Base-by-base conservation (phyloP, 2,329 filamentous ascomycete genomes). In the Westerdykella ornata region DNA sequence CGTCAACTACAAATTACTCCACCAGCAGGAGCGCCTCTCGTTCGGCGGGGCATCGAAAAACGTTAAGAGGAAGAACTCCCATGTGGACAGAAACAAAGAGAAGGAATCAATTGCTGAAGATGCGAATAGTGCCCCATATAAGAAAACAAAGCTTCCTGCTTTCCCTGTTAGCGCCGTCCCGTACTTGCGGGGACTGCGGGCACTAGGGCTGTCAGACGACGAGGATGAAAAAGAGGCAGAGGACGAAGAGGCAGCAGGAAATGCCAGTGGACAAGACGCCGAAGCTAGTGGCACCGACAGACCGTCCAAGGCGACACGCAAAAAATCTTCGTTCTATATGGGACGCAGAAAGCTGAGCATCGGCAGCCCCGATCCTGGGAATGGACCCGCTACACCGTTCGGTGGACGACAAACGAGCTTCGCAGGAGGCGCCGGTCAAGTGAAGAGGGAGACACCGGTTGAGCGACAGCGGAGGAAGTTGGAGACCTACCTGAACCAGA, bases 151-250 rank as follows among this genome's bases (percentile, higher is more conserved):
- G 58, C 82, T 97, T 52, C 92, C 92, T 13, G 85, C 85, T 14
- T 98, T 98, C 47, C 92, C 92, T 1, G 81, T 82, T 52, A 87
- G 83, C 43, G 87, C 88, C 1, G 90, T 97, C 53, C 92, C 90
- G 0, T 96, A 94, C 56, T 75, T 96, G 36, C 81, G 89, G 48
- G 82, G 84, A 29, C 81, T 88, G 38, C 81, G 87, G 51, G 84
- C 84, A 9, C 72, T 90, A 45, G 56, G 60, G 8, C 69, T 60
- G 46, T 59, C 68, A 15, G 68, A 71, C 9, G 86, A 87, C 20
- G 77, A 84, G 37, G 88, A 85, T 43, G 84, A 89, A 14, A 85
- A 88, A 7, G 88, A 95, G 42, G 80, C 82, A 15, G 76, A 79
- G 26, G 77, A 76, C 6, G 72, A 72, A 28, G 73, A 58, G 4